Evolutionary conservation across 352 stramenopile species (phyloP).

Genomic region (Phytophthora sansomeana): DNA sequence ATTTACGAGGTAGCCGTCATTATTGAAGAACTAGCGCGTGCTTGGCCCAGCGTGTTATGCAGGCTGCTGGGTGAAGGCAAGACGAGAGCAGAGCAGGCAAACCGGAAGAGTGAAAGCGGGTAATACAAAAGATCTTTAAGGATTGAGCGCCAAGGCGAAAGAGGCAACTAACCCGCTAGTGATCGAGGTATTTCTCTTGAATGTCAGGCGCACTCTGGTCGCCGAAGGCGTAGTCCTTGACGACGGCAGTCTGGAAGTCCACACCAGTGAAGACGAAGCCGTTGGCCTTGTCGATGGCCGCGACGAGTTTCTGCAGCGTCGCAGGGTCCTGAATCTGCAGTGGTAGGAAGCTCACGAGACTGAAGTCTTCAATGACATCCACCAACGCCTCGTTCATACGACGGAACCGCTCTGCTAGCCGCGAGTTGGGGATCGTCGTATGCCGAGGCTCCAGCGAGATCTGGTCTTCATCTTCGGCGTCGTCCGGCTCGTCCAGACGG

Average conservation of each 20-base stretch:
- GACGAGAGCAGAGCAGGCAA: slow-evolving; percentile 19
- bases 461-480: slow-evolving; percentile 52
- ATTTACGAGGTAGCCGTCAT: slow-evolving; percentile 20
- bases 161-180: slow-evolving; percentile 22
- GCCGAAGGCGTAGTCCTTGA: slow-evolving; percentile 77
- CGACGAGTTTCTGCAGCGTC: slow-evolving; percentile 70
- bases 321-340: slow-evolving; percentile 83
- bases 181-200: slow-evolving; percentile 80
- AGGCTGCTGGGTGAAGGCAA: slow-evolving; percentile 4
- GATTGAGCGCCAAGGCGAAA: slow-evolving; percentile 13
- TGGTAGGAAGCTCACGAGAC: slow-evolving; percentile 83
- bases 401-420: slow-evolving; percentile 64
- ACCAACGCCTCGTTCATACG: slow-evolving; percentile 88
- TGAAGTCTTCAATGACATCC: slow-evolving; percentile 90
- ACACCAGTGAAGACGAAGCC: slow-evolving; percentile 84
- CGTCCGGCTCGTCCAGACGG: slow-evolving; percentile 75
- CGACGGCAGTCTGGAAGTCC: slow-evolving; percentile 80
- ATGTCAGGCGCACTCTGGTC: slow-evolving; percentile 62
- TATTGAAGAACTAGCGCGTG: slow-evolving; percentile 16
- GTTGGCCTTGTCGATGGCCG: slow-evolving; percentile 85
- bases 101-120: slow-evolving; percentile 18
- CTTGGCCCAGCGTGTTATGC: slow-evolving; percentile 14
- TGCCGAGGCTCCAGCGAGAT: slow-evolving; percentile 45
- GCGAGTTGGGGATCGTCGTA: slow-evolving; percentile 28
- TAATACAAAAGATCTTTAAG: slow-evolving; percentile 48